phyloP scores from a whole-genome alignment of 2,329 filamentous ascomycete genomes.

The Colletotrichum sp. region DNA sequence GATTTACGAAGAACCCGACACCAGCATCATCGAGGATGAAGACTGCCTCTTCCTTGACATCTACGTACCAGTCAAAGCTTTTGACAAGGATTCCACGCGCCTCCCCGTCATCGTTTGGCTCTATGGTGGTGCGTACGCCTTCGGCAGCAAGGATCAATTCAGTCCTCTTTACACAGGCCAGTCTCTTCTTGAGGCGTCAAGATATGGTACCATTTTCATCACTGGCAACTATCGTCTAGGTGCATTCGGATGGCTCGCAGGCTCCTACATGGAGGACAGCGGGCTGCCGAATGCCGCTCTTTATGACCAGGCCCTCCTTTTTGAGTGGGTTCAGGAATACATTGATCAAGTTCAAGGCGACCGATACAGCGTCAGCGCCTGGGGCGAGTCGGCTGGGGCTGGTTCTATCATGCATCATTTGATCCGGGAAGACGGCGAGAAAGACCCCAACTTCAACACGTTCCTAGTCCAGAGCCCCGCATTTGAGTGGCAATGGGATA shows the following conservation, averaged over 20 bases:
- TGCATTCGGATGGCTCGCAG: conserved; percentile 52
- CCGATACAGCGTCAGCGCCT: conserved; percentile 47
- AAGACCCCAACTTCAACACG: conserved; percentile 45
- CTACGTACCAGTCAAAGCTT: conserved; percentile 48
- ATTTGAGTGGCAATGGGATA: conserved; percentile 38
- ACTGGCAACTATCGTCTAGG: conserved; percentile 54
- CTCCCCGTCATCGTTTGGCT: conserved; percentile 52
- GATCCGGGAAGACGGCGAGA: conserved; percentile 45
- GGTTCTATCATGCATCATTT: conserved; percentile 56
- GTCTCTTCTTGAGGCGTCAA: conserved; percentile 36
- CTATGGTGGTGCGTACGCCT: conserved; percentile 49
- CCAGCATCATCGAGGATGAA: conserved; percentile 28
- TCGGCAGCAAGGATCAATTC: conserved; percentile 44
- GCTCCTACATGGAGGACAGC: conserved; percentile 44
- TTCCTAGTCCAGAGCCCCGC: conserved; percentile 40
- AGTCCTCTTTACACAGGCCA: conserved; percentile 42
- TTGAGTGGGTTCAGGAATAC: conserved; percentile 55
- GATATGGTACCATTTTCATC: conserved; percentile 48
- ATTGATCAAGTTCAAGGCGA: conserved; percentile 53
- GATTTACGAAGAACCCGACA: not conserved
- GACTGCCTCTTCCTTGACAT: conserved; percentile 57
- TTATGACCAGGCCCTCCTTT: conserved; percentile 47
- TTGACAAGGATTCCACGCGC: conserved; percentile 36
- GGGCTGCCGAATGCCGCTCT: conserved; percentile 48
- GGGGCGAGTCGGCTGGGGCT: conserved; percentile 57